These are phyloP conservation scores for Monosporascus sp. DNA, from an alignment of 2,329 filamentous ascomycete species.

Conservation along the genomic window DNA sequence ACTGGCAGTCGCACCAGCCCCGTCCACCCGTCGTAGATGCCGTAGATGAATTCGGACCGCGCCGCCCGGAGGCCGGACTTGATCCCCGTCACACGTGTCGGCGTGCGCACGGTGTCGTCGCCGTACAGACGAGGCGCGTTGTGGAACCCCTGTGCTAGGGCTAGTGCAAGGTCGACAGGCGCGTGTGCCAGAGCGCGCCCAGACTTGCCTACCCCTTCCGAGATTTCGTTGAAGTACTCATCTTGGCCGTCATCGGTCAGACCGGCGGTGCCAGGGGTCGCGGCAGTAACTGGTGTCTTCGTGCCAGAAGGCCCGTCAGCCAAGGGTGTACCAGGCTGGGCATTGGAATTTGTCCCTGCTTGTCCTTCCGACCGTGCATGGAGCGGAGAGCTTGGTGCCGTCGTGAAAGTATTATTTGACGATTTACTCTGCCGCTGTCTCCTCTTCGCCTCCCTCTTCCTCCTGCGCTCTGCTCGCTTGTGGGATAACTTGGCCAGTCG, in stretches of 20 bases:
- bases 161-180: slow-evolving; percentile 56
- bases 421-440: slow-evolving; percentile 11
- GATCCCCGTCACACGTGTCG: slow-evolving; percentile 59
- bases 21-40: slow-evolving; percentile 60
- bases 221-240: slow-evolving; percentile 45
- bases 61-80: slow-evolving; percentile 58
- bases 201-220: slow-evolving; percentile 44
- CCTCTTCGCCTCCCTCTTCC: slow-evolving; percentile 33
- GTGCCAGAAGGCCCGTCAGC: not conserved
- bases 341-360: not conserved
- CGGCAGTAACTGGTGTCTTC: slow-evolving; percentile 6
- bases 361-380: not conserved
- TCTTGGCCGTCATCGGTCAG: slow-evolving; percentile 26
- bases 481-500: slow-evolving; percentile 53
- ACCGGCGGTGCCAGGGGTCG: slow-evolving; percentile 21
- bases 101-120: slow-evolving; percentile 61
- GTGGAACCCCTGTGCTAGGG: slow-evolving; percentile 63
- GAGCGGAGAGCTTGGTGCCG: not conserved
- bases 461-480: slow-evolving; percentile 45
- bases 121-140: slow-evolving; percentile 66
- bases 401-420: slow-evolving; percentile 1
- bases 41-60: slow-evolving; percentile 55
- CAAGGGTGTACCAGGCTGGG: too few relatives aligned
- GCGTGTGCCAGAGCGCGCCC: slow-evolving; percentile 47
- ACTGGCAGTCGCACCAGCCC: slow-evolving; percentile 57